Percentiles rank a stretch among this genome's conserved stretches.
These are phyloP conservation scores for Rhododendron vialii DNA, from an alignment of 148 eudicot genomes.

Conservation along the genomic window DNA sequence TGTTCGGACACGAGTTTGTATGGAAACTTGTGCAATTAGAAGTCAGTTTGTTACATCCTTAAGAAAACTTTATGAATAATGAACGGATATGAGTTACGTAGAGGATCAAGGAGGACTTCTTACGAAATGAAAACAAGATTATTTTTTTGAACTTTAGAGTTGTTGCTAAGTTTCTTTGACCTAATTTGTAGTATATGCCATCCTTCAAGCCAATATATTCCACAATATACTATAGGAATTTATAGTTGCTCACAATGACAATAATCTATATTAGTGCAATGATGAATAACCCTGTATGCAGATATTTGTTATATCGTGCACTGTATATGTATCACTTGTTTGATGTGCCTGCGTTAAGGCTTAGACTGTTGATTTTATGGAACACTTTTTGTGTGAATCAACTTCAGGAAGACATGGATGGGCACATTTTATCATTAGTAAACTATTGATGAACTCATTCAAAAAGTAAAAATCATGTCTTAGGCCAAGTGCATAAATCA, in stretches of 20 bases:
- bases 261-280: background rate
- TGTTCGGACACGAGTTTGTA: background rate
- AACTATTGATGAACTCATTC: background rate
- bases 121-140: background rate
- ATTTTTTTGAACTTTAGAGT: background rate
- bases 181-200: background rate
- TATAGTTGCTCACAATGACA: background rate
- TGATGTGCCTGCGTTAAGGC: background rate
- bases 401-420: slow-evolving; percentile 3
- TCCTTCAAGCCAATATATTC: background rate
- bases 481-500: background rate
- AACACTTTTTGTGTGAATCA: background rate
- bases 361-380: background rate
- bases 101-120: background rate
- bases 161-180: background rate
- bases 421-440: background rate
- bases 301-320: background rate
- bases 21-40: background rate
- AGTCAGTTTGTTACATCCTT: background rate
- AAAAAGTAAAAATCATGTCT: background rate
- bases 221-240: background rate
- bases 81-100: background rate
- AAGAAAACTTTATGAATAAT: background rate
- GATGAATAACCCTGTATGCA: background rate
- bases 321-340: background rate